Evolutionary conservation across 768 basidiomycete species (phyloP).

Genomic region (Xerocomus potaroensis): DNA sequence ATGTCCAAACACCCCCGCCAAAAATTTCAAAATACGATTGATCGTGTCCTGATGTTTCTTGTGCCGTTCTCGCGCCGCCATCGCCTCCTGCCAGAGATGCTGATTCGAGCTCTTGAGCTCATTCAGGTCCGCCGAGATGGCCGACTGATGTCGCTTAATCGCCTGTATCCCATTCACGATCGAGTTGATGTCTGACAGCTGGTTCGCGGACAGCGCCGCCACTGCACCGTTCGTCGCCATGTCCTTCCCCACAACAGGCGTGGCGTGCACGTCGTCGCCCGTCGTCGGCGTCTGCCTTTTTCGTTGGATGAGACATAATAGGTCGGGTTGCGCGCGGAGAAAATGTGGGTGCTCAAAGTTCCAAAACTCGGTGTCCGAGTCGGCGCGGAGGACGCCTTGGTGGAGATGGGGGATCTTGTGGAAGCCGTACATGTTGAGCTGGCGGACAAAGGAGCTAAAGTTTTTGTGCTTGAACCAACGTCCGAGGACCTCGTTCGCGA

Average conservation of each 20-base stretch:
- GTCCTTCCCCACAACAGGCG: slow-evolving; percentile 14
- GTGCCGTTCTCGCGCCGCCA: slow-evolving; percentile 71
- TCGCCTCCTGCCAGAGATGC: slow-evolving; percentile 88
- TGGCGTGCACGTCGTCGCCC: slow-evolving; percentile 30
- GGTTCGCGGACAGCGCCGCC: slow-evolving; percentile 37
- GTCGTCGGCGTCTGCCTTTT: slow-evolving; percentile 54
- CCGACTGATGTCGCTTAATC: slow-evolving; percentile 88
- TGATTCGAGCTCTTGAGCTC: slow-evolving; percentile 86
- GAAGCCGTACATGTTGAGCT: slow-evolving; percentile 96
- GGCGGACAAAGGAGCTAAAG: slow-evolving; percentile 92
- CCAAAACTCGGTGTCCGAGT: slow-evolving; percentile 78
- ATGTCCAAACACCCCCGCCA: slow-evolving; percentile 87
- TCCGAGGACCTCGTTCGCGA: slow-evolving; percentile 85
- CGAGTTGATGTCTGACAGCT: slow-evolving; percentile 70
- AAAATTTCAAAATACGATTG: slow-evolving; percentile 89
- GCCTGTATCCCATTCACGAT: slow-evolving; percentile 79
- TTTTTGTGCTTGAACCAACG: slow-evolving; percentile 98
- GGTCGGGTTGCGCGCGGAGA: slow-evolving; percentile 80
- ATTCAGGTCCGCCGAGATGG: slow-evolving; percentile 86
- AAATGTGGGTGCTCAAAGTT: slow-evolving; percentile 93
- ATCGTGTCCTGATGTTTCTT: slow-evolving; percentile 96
- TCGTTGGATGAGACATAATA: slow-evolving; percentile 82
- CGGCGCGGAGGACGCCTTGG: slow-evolving; percentile 85
- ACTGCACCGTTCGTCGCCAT: slow-evolving; percentile 12
- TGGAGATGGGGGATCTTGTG: slow-evolving; percentile 96